Base-by-base conservation (phyloP, 2,329 filamentous ascomycete genomes). In the Penicillium occitanis region DNA sequence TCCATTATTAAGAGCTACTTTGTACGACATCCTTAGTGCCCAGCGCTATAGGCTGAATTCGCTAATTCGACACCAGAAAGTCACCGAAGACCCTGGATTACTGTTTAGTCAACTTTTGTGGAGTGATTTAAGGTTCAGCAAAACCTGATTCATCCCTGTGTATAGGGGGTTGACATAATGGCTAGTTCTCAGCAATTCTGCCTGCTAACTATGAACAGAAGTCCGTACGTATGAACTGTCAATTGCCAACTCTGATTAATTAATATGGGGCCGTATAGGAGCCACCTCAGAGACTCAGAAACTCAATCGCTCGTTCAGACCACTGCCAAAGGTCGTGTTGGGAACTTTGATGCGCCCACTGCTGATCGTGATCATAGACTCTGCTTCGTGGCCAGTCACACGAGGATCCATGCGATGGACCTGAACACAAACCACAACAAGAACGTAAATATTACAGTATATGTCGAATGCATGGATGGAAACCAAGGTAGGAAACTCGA, bases 71-170 rank as follows among this genome's bases (percentile, higher is more conserved):
- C 10, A 11, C n/a, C 33, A 40, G 3, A 57, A 57, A 33, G n/a
- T 57, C 53, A 37, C 53, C 33, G 33, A 40, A 25, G 11, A 35
- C 1, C 4, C 14, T 25, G n/a, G 14, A 25, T 22, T 22, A 40
- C 11, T n/a, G 33, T 57, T 59, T 11, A n/a, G 35, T 17, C 57
- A 40, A 28, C 48, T 17, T 11, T 28, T 10, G 33, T 28, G 19
- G 28, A 44, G 42, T 19, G 7, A 11, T 25, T 46, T 40, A 42
- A 60, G 30, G 33, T 46, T 60, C 57, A 46, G 10, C 14, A 33
- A 42, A 60, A 60, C 57, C 37, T 60, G 57, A 60, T 44, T 60
- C 22, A 60, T 46, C 57, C 57, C 40, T 28, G 37, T 46, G 8
- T 44, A 30, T 28, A 60, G n/a, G 2, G 17, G 57, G 8, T 37